Evolutionary conservation across 2,329 filamentous ascomycete species (phyloP).

Genomic region (Dactylellina haptotyla): DNA sequence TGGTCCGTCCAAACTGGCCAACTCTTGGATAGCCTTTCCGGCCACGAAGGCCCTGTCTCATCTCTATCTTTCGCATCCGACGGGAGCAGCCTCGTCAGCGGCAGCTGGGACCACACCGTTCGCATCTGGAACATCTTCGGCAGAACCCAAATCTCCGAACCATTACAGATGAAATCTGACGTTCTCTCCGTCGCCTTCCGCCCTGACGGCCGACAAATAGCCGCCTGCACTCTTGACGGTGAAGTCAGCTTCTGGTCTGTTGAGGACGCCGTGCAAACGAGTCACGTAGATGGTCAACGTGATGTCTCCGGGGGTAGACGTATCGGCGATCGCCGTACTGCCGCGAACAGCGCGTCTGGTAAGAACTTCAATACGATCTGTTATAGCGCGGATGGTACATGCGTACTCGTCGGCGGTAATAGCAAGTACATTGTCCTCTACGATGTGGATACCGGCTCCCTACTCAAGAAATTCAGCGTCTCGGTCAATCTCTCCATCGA

Average conservation of each 20-base stretch:
- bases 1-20: constrained; percentile 99
- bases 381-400: constrained; percentile 92
- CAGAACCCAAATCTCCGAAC: constrained; percentile 92
- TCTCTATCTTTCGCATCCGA: constrained; percentile 88
- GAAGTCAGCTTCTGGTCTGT: constrained; percentile 96
- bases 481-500: constrained; percentile 95
- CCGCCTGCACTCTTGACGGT: constrained; percentile 90
- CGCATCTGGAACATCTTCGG: constrained; percentile 96
- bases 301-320: constrained; percentile 94
- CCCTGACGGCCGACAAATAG: constrained; percentile 89
- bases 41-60: constrained; percentile 93
- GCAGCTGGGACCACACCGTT: constrained; percentile 96
- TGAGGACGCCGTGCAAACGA: constrained; percentile 83
- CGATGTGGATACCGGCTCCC: constrained; percentile 88
- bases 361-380: constrained; percentile 88
- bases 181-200: constrained; percentile 86
- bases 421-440: constrained; percentile 99
- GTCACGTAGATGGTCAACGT: constrained; percentile 85
- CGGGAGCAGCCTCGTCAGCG: constrained; percentile 83
- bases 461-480: constrained; percentile 95
- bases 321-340: constrained; percentile 84
- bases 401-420: constrained; percentile 88
- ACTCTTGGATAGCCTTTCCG: constrained; percentile 86
- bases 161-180: constrained; percentile 89
- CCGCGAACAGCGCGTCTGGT: constrained; percentile 87